phyloP scores from a whole-genome alignment of 148 eudicot species.

The Silene uniflora region DNA sequence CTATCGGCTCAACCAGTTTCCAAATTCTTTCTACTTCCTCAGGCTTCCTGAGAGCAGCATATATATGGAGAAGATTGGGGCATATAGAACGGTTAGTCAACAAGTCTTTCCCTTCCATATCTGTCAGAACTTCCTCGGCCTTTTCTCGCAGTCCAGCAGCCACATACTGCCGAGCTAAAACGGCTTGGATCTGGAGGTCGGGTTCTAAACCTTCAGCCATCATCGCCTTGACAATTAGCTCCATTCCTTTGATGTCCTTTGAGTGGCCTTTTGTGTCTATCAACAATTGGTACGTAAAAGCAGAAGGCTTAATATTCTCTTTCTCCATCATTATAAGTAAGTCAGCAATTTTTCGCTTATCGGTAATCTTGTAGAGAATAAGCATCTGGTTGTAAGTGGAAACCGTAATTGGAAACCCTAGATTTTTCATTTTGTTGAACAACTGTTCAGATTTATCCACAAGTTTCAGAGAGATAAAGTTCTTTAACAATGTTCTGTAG shows the following conservation, averaged over 20 bases:
- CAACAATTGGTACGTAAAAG: conserved; percentile 59
- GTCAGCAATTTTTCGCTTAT: conserved; percentile 76
- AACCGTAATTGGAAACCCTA: conserved; percentile 43
- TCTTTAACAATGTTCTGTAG: conserved; percentile 63
- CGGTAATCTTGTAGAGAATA: conserved; percentile 56
- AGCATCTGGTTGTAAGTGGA: conserved; percentile 71
- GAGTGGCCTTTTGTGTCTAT: conserved; percentile 68
- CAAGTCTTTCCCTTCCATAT: conserved; percentile 55
- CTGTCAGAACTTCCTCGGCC: conserved; percentile 55
- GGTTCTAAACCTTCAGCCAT: conserved; percentile 65
- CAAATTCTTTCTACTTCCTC: conserved; percentile 74
- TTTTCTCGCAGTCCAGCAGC: conserved; percentile 50
- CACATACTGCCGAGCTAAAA: conserved; percentile 59
- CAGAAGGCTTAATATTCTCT: conserved; percentile 61
- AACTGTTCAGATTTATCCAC: conserved; percentile 63
- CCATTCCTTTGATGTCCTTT: conserved; percentile 73
- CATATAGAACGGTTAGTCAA: conserved; percentile 33
- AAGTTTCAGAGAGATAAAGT: conserved; percentile 36
- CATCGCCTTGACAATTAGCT: conserved; percentile 71
- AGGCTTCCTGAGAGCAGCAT: conserved; percentile 56
- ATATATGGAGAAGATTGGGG: conserved; percentile 44
- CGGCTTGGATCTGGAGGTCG: conserved; percentile 23
- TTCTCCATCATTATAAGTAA: conserved; percentile 73
- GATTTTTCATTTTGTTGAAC: conserved; percentile 71
- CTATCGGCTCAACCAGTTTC: conserved; percentile 45